Percentiles rank a stretch among this genome's conserved stretches.
Conservation (phyloP, 2,329 filamentous ascomycete genomes). For the Aaosphaeria arxii region DNA sequence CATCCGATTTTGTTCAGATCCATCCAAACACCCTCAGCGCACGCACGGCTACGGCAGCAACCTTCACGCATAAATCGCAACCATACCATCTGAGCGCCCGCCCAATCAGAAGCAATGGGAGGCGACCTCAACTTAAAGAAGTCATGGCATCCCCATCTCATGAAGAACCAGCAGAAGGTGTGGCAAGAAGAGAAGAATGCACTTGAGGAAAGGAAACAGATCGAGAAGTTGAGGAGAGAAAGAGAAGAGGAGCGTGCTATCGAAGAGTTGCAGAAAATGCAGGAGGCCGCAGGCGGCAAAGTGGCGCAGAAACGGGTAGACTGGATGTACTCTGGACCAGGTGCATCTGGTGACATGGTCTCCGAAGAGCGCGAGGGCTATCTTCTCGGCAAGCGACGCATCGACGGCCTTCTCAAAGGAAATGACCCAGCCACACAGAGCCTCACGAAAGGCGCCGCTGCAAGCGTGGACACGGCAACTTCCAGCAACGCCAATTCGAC, state of each 20-base stretch:
- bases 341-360: constrained; percentile 62
- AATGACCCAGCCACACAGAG: constrained; percentile 66
- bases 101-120: constrained; percentile 67
- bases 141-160: constrained; percentile 86
- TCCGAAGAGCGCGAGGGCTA: constrained; percentile 92
- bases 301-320: constrained; percentile 83
- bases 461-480: constrained; percentile 49
- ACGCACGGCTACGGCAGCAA: too few relatives aligned
- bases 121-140: constrained; percentile 93
- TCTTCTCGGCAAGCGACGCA: constrained; percentile 84
- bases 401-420: constrained; percentile 76
- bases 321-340: constrained; percentile 96
- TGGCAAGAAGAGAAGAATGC: constrained; percentile 92
- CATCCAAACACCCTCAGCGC: too few relatives aligned
- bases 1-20: too few relatives aligned
- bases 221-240: constrained; percentile 87
- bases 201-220: constrained; percentile 90
- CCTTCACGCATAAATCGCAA: neutral
- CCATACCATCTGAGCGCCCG: neutral
- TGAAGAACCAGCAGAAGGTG: constrained; percentile 86
- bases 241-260: constrained; percentile 90
- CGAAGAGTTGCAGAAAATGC: constrained; percentile 84
- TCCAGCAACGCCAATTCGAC: constrained; percentile 65
- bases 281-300: constrained; percentile 82
- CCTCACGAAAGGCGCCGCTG: constrained; percentile 63